A percentile compares a stretch with the other conserved stretches of the same genome.
Evolutionary conservation across 179 eudicot species (phyloP).

Genomic region (Patellifolia procumbens): DNA sequence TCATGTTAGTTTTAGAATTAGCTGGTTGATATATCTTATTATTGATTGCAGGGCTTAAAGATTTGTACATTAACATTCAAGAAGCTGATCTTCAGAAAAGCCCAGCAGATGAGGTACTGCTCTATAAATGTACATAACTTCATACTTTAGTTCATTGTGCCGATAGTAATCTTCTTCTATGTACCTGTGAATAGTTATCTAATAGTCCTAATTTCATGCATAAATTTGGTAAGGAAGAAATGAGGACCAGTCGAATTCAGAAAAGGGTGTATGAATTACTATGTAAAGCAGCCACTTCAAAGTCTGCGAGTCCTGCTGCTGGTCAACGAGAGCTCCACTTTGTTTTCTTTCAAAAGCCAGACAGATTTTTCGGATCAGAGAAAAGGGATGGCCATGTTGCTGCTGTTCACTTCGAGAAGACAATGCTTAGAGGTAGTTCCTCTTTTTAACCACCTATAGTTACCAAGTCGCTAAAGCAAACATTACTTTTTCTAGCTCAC

Average conservation of each 20-base stretch:
- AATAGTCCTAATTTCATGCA: conserved; percentile 7
- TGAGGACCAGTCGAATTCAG: conserved; percentile 71
- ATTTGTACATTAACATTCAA: conserved; percentile 58
- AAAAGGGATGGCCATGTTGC: conserved; percentile 55
- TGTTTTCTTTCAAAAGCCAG: conserved; percentile 78
- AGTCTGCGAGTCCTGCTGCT: conserved; percentile 34
- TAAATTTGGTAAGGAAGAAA: conserved; percentile 64
- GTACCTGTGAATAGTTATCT: background rate
- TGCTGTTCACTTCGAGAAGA: conserved; percentile 79
- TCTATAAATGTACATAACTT: background rate
- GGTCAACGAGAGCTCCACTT: conserved; percentile 86
- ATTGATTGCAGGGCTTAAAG: conserved; percentile 60
- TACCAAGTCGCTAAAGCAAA: background rate
- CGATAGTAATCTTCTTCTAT: background rate
- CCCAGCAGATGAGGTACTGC: conserved; percentile 73
- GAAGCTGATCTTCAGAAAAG: conserved; percentile 69
- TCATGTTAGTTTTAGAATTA: background rate
- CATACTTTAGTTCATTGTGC: background rate
- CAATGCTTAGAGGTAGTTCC: conserved; percentile 66
- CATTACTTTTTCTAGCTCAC: background rate
- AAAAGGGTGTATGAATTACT: conserved; percentile 76
- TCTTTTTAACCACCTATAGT: conserved; percentile 3
- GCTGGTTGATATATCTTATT: background rate
- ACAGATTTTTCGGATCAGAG: conserved; percentile 57
- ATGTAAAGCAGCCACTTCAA: conserved; percentile 65